Evolutionary conservation across 805 yeast genomes (phyloP), one percentile per base, ranked within the genome.

Genomic region (Pichia californica): DNA sequence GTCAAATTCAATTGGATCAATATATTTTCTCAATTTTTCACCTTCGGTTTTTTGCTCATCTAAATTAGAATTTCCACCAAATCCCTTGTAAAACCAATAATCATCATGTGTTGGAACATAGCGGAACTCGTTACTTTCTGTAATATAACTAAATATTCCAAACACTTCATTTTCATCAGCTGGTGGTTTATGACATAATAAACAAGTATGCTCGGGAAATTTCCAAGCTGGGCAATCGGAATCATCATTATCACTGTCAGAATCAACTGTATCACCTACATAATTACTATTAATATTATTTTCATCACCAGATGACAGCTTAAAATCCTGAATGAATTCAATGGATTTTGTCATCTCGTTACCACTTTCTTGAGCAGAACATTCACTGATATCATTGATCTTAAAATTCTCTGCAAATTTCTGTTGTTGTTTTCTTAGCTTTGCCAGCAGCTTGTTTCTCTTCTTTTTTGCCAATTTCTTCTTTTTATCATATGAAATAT

Each of bases 111-210:
- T 39, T 0, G 95, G 94, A 11, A 84, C 70, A 9, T 70, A 66
- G 38, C 95, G 63, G 48, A 78, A 75, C 40, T 76, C 79, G 5
- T 84, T 73, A 1, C 83, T 68, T 33, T 73, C 73, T 1, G 79
- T 64, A 21, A 83, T 66, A 54, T 76, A 75, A 8, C 84, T 74
- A 39, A 85, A 76, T n/a, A 83, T 71, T 0, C 96, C 96, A 61
- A 81, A 85, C 0, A 85, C 75, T 4, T 83, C 85, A 19, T 74
- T 74, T 18, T 75, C 74, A 34, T 48, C 38, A 18, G 70, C 71
- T 1, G 80, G 73, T 0, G 87, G 81, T 77, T 83, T 84, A 52
- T 87, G 88, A 59, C 96, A 88, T 14, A 88, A 64, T 31, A 88
- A 80, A 58, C 96, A 88, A 49, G 79, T 83, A 26, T 78, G 79